A percentile compares a stretch with the other conserved stretches of the same genome.
These are phyloP conservation scores for Penicillium sumatraense DNA, from an alignment of 2,329 filamentous ascomycete genomes.

Conservation along the genomic window DNA sequence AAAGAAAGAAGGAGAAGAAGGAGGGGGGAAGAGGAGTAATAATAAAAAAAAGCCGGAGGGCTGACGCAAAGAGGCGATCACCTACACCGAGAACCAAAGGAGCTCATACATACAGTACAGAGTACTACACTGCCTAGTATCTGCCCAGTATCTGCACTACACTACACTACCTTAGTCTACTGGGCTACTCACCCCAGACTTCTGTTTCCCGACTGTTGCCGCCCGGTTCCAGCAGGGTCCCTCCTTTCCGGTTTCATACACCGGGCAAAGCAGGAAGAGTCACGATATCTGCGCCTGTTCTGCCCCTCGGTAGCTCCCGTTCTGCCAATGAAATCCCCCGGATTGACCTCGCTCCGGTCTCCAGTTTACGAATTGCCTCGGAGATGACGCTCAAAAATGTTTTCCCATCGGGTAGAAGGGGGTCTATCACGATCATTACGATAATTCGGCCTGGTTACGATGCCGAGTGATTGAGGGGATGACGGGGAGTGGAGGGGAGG, in stretches of 20 bases:
- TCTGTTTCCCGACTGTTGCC: slow-evolving; percentile 36
- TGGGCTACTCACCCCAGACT: slow-evolving; percentile 12
- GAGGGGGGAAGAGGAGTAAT: slow-evolving; percentile 34
- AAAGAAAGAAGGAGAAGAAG: slow-evolving; percentile 23
- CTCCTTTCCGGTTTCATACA: slow-evolving; percentile 48
- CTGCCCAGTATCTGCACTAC: too few relatives aligned
- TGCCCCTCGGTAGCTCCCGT: slow-evolving; percentile 35
- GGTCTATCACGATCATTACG: not conserved
- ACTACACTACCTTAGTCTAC: too few relatives aligned
- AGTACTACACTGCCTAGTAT: too few relatives aligned
- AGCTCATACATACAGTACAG: too few relatives aligned
- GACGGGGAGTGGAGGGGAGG: slow-evolving; percentile 1
- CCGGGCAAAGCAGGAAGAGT: slow-evolving; percentile 48
- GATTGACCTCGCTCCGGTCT: slow-evolving; percentile 26
- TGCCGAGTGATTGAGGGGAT: not conserved
- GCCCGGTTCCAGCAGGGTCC: slow-evolving; percentile 15
- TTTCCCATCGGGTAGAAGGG: slow-evolving; percentile 28
- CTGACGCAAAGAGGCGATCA: slow-evolving; percentile 40
- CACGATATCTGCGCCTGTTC: slow-evolving; percentile 35
- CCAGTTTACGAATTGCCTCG: slow-evolving; percentile 21
- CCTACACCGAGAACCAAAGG: too few relatives aligned
- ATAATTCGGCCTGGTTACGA: slow-evolving; percentile 1
- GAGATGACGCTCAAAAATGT: slow-evolving; percentile 33
- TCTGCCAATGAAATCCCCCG: slow-evolving; percentile 32
- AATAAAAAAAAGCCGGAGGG: slow-evolving; percentile 18